Percentiles rank a stretch among this genome's conserved stretches.
phyloP scores from a whole-genome alignment of 2,329 filamentous ascomycete species.

The Fusarium sp. region DNA sequence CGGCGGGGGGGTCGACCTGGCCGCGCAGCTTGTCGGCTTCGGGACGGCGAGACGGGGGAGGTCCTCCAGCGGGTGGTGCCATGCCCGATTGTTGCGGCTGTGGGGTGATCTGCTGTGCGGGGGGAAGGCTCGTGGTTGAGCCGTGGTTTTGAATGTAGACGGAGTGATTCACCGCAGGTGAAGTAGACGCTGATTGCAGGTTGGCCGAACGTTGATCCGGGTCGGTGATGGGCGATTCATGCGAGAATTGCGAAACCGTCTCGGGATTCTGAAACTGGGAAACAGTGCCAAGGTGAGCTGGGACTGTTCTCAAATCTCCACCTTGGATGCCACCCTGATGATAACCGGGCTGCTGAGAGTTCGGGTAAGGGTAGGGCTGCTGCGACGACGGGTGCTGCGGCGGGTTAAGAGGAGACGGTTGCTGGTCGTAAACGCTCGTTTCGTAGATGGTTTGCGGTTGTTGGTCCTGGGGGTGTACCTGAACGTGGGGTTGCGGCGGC shows the following conservation, averaged over 20 bases:
- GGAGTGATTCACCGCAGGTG: slow-evolving; percentile 56
- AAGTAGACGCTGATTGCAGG: slow-evolving; percentile 58
- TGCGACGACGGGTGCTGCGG: slow-evolving; percentile 26
- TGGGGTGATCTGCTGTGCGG: slow-evolving; percentile 44
- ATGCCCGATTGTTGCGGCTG: slow-evolving; percentile 54
- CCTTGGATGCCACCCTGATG: slow-evolving; percentile 48
- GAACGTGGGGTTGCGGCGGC: slow-evolving; percentile 40
- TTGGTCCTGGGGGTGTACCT: slow-evolving; percentile 36
- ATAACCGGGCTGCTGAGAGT: slow-evolving; percentile 48
- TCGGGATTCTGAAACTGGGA: slow-evolving; percentile 62
- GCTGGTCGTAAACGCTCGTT: slow-evolving; percentile 55
- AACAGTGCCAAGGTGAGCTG: slow-evolving; percentile 51
- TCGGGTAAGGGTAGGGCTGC: slow-evolving; percentile 42
- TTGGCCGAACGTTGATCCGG: slow-evolving; percentile 57
- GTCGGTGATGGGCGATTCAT: slow-evolving; percentile 68
- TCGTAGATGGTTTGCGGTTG: slow-evolving; percentile 52
- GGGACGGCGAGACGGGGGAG: slow-evolving; percentile 59
- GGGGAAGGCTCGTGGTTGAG: slow-evolving; percentile 44
- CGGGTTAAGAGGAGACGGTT: slow-evolving; percentile 40
- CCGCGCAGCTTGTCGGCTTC: slow-evolving; percentile 63
- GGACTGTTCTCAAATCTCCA: slow-evolving; percentile 50
- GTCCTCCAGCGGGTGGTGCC: slow-evolving; percentile 60
- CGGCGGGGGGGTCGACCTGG: slow-evolving; percentile 58
- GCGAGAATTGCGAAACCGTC: slow-evolving; percentile 71
- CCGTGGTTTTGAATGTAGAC: slow-evolving; percentile 52